These are phyloP conservation scores for Termitomyces sp. DNA, from an alignment of 768 basidiomycete genomes.

Conservation along the genomic window DNA sequence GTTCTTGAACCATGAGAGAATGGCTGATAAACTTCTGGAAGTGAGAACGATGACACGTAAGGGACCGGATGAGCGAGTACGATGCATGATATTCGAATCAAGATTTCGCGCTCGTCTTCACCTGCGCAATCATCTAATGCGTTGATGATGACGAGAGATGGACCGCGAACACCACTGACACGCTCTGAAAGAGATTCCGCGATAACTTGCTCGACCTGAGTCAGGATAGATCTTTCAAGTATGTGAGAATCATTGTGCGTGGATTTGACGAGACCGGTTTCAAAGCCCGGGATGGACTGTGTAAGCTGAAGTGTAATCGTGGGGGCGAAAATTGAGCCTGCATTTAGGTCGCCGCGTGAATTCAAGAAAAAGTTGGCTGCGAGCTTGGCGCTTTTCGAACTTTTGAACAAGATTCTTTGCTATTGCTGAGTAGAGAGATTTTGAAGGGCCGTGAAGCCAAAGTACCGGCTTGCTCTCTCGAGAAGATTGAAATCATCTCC, in stretches of 20 bases:
- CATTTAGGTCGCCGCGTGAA: background rate
- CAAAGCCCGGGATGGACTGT: background rate
- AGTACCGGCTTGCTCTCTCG: background rate
- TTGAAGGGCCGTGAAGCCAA: background rate
- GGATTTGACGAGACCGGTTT: background rate
- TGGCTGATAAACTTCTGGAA: background rate
- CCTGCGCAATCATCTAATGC: background rate
- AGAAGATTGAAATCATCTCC: background rate
- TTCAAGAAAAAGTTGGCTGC: constrained; percentile 1
- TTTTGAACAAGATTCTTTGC: background rate
- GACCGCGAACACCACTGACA: background rate
- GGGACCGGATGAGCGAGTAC: no score
- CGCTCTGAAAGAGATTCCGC: background rate
- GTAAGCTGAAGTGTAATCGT: background rate
- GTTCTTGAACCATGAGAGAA: background rate
- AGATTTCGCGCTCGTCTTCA: no score
- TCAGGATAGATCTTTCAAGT: background rate
- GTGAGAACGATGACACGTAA: no score
- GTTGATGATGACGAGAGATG: background rate
- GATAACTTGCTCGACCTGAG: background rate
- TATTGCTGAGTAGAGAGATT: background rate
- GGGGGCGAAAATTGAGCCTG: background rate
- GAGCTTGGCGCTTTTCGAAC: background rate
- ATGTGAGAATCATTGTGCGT: background rate
- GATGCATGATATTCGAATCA: no score